These are phyloP conservation scores for Hypoxylon sp. DNA, from an alignment of 2,329 filamentous ascomycete species.

Conservation along the genomic window DNA sequence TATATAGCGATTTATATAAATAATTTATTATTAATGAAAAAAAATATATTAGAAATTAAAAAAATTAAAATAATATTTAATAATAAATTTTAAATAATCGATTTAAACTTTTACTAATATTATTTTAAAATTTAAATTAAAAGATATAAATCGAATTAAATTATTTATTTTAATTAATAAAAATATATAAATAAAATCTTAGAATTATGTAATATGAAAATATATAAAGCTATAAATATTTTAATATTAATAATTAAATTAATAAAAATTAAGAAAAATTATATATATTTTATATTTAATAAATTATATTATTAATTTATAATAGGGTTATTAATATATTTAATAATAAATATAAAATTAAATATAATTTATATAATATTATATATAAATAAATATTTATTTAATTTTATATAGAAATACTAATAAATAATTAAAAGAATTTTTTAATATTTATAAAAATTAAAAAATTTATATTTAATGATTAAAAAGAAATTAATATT, in stretches of 20 bases:
- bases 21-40: conserved; percentile 21
- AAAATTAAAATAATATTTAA: conserved; percentile 7
- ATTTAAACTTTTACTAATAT: conserved; percentile 23
- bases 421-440: too few species aligned
- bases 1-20: conserved; percentile 28
- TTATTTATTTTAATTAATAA: conserved; percentile 25
- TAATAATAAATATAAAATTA: conserved; percentile 16
- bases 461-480: too few species aligned
- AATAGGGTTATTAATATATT: conserved; percentile 28
- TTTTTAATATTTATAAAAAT: too few species aligned
- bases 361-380: conserved; percentile 21
- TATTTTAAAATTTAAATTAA: too few species aligned
- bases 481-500: too few species aligned
- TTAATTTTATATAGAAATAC: too few species aligned
- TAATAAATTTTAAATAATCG: conserved; percentile 26
- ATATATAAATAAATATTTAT: conserved; percentile 13
- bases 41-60: conserved; percentile 25
- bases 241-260: conserved; percentile 14
- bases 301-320: conserved; percentile 23
- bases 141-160: conserved; percentile 15
- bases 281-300: too few species aligned
- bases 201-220: conserved; percentile 21
- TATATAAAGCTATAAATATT: conserved; percentile 13
- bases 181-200: conserved; percentile 24
- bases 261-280: too few species aligned